Conservation (phyloP, 2,329 filamentous ascomycete species). For the Aspergillus floridensis region DNA sequence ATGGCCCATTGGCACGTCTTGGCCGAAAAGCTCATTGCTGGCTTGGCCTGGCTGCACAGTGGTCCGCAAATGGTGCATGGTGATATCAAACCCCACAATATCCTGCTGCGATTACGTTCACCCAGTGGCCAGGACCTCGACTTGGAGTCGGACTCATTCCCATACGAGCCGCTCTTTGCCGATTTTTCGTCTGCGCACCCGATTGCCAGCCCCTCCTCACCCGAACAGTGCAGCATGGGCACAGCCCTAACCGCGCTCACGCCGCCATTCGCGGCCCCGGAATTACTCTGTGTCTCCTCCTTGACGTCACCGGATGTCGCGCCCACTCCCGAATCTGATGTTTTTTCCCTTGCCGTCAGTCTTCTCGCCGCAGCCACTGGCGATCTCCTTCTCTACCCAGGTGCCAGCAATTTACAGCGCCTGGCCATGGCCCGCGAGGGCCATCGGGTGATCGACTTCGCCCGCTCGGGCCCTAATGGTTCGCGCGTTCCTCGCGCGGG, state of each 20-base stretch:
- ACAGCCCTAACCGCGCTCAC: slow-evolving; percentile 41
- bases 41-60: slow-evolving; percentile 46
- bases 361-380: slow-evolving; percentile 47
- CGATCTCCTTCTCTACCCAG: slow-evolving; percentile 44
- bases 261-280: slow-evolving; percentile 46
- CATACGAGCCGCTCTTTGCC: slow-evolving; percentile 42
- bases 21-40: slow-evolving; percentile 40
- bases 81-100: slow-evolving; percentile 49
- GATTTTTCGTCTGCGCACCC: slow-evolving; percentile 46
- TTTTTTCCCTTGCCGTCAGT: slow-evolving; percentile 48
- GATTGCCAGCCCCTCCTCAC: slow-evolving; percentile 7
- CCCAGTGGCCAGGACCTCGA: slow-evolving; percentile 6
- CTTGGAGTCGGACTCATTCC: slow-evolving; percentile 24
- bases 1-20: slow-evolving; percentile 41
- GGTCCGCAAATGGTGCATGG: slow-evolving; percentile 44
- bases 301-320: slow-evolving; percentile 33
- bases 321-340: slow-evolving; percentile 42
- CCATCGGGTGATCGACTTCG: slow-evolving; percentile 43
- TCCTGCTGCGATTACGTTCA: slow-evolving; percentile 36
- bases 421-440: slow-evolving; percentile 46
- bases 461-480: slow-evolving; percentile 37
- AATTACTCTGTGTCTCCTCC: slow-evolving; percentile 40
- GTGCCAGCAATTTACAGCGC: slow-evolving; percentile 39
- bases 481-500: slow-evolving; percentile 41
- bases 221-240: slow-evolving; percentile 16